phyloP scores from a whole-genome alignment of 73 alveolate genomes.

The Paramecium sonneborni region DNA sequence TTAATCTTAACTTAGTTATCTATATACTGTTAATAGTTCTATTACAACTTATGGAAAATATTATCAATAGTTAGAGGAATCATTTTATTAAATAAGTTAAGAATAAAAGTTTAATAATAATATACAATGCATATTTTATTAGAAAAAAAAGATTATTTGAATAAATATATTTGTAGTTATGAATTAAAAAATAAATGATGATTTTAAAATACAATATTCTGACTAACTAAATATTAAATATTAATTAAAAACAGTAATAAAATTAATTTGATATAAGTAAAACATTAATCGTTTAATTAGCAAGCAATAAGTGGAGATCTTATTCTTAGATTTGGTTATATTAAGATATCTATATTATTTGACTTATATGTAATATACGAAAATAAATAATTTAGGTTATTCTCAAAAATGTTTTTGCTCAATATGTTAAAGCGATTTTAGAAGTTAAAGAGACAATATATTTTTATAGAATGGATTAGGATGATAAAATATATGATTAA shows the following conservation, averaged over 20 bases:
- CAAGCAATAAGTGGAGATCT: conserved; percentile 25
- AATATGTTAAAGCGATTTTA: neutral
- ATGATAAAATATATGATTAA: neutral
- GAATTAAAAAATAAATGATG: neutral
- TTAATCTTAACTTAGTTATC: neutral
- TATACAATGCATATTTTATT: neutral
- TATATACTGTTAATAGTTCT: neutral
- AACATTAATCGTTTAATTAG: neutral
- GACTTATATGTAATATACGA: neutral
- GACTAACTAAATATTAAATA: neutral
- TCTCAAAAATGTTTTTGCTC: neutral
- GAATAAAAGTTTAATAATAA: neutral
- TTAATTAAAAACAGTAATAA: neutral
- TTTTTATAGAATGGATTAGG: neutral
- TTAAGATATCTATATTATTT: neutral
- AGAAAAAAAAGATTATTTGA: conserved; percentile 15
- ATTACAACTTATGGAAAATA: conserved; percentile 4
- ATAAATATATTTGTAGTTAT: conserved; percentile 1
- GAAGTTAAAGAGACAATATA: neutral
- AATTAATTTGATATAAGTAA: neutral
- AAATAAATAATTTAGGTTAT: neutral
- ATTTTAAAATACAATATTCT: neutral
- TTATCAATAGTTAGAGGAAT: neutral
- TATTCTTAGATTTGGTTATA: conserved; percentile 7
- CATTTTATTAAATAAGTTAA: conserved; percentile 3